A percentile compares a stretch with the other conserved stretches of the same genome.
Evolutionary conservation across 2,329 filamentous ascomycete genomes (phyloP).

Genomic region (Monilinia vaccinii-corymbosi): DNA sequence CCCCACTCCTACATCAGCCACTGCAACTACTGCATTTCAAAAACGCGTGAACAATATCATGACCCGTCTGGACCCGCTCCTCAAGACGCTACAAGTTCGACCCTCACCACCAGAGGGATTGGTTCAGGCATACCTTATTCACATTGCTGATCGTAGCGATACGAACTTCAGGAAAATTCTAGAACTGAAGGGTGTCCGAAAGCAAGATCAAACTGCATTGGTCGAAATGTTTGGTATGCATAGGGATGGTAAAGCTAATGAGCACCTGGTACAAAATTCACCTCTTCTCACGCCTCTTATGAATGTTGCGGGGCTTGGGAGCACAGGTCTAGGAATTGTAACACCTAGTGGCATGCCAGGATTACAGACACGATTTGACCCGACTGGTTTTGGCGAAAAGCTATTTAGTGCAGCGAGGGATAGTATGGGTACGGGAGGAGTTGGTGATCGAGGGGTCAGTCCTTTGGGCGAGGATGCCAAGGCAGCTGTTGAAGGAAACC

Average conservation of each 20-base stretch:
- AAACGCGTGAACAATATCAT: constrained; percentile 81
- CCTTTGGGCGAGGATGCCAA: constrained; percentile 40
- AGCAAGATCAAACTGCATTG: constrained; percentile 71
- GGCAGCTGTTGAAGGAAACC: constrained; percentile 78
- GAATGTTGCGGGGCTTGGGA: constrained; percentile 36
- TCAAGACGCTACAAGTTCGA: constrained; percentile 94
- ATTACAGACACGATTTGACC: constrained; percentile 60
- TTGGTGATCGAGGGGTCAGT: constrained; percentile 12
- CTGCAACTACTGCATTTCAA: constrained; percentile 50
- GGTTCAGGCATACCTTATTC: constrained; percentile 94
- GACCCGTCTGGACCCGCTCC: constrained; percentile 78
- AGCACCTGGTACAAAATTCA: constrained; percentile 61
- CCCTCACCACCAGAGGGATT: constrained; percentile 85
- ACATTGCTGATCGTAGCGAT: constrained; percentile 89
- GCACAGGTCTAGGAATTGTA: constrained; percentile 37
- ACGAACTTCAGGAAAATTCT: constrained; percentile 94
- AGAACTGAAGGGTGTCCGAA: constrained; percentile 86
- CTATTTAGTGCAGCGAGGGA: constrained; percentile 82
- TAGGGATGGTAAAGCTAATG: constrained; percentile 61
- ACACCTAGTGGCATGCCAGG: constrained; percentile 32
- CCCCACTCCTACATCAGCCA: constrained; percentile 19
- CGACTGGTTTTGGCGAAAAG: constrained; percentile 74
- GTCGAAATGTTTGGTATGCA: constrained; percentile 77
- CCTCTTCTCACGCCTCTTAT: constrained; percentile 63
- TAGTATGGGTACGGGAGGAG: constrained; percentile 46